These are phyloP conservation scores for Candida glucosophila DNA, from an alignment of 1,139 yeast species.

Conservation along the genomic window DNA sequence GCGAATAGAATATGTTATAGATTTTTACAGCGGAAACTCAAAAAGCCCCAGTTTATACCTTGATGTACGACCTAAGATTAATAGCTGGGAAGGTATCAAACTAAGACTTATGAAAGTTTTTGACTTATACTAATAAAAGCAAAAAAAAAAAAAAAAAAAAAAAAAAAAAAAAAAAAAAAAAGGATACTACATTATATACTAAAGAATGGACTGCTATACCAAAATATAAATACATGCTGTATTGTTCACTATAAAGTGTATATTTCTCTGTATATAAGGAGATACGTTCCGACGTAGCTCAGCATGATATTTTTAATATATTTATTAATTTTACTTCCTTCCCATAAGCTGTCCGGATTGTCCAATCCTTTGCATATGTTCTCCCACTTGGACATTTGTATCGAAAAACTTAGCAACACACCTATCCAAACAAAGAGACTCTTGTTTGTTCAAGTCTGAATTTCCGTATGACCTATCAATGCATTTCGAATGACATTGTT, in stretches of 20 bases:
- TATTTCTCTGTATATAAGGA: too few species aligned
- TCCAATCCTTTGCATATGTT: conserved; percentile 73
- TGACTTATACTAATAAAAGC: conserved; percentile 23
- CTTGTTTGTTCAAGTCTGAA: conserved; percentile 75
- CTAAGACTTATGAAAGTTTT: conserved; percentile 54
- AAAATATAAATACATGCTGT: neutral
- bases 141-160: neutral
- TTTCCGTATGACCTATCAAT: conserved; percentile 59
- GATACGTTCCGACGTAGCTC: too few species aligned
- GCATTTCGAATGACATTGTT: conserved; percentile 87
- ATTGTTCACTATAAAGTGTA: neutral
- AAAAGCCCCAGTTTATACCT: conserved; percentile 60
- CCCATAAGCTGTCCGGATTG: conserved; percentile 47
- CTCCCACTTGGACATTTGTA: conserved; percentile 94
- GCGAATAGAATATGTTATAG: conserved; percentile 83
- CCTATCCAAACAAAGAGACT: conserved; percentile 89
- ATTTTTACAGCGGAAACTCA: conserved; percentile 68
- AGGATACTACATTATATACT: conserved; percentile 1
- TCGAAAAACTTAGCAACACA: conserved; percentile 97
- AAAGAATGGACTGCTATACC: neutral
- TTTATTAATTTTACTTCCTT: conserved; percentile 20
- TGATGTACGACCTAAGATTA: conserved; percentile 88
- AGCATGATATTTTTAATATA: too few species aligned
- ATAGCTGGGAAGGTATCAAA: conserved; percentile 70
- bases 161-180: neutral